Evolutionary conservation across 345 rosid genomes (phyloP), one percentile per base, ranked within the genome.

Genomic region (Durio zibethinus): DNA sequence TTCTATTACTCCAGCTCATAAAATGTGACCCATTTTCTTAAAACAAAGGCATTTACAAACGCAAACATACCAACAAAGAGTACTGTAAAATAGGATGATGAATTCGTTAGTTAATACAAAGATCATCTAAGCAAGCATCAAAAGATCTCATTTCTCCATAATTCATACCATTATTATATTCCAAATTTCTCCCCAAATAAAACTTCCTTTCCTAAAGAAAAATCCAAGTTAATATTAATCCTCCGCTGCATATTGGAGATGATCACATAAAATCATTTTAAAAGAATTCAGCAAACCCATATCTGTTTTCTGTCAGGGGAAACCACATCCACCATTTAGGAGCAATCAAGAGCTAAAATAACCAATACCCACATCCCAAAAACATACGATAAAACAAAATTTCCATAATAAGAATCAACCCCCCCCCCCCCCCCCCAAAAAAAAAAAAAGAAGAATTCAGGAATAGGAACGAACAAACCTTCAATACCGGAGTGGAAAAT

Each of bases 401-500:
- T 3, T 36, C 5, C 38, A 36, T 36, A 36, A 36, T 6, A 21
- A 43, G 25, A 59, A n/a, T n/a, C n/a, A 53, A 15, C 38, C 38
- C 38, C n/a, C n/a, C n/a, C n/a, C n/a, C n/a, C n/a, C n/a, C n/a
- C n/a, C n/a, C n/a, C n/a, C n/a, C n/a, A n/a, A n/a, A n/a, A n/a
- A n/a, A n/a, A n/a, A n/a, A n/a, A n/a, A 36, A 3, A 66, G 47
- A 38, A 45, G 25, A 35, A 54, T 20, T 50, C 3, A 27, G 62
- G 40, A 5, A 35, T 0, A 15, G 25, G 0, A 33, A 53, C 60
- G 0, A 33, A 53, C 60, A 14, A 50, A 93, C 99, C 98, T 93
- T 95, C 88, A 84, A 95, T 83, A 80, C 96, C 99, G 23, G 99
- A 95, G 88, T 93, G 99, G 78, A 88, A 95, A 27, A 95, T 89